Evolutionary conservation across 2,329 filamentous ascomycete species (phyloP).

Genomic region (Penicillium corylophilum): DNA sequence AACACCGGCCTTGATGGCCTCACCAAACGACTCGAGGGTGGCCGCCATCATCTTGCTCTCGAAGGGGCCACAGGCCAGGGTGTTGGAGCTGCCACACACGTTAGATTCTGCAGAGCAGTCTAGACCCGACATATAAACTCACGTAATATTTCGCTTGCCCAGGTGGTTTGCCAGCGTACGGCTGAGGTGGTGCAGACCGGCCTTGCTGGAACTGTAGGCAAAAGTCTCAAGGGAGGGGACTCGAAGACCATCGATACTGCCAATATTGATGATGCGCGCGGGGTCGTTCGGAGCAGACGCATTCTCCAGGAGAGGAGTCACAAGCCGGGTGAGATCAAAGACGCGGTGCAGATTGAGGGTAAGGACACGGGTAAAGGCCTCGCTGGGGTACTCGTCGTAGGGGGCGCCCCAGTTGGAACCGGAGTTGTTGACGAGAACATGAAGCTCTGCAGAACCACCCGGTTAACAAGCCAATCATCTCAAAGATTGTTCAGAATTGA

Average conservation of each 20-base stretch:
- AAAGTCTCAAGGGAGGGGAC: constrained; percentile 54
- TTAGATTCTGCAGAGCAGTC: neutral
- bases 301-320: constrained; percentile 50
- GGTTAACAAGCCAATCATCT: constrained; percentile 1
- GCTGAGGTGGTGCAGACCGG: constrained; percentile 54
- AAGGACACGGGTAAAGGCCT: constrained; percentile 59
- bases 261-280: constrained; percentile 54
- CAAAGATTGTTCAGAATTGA: constrained; percentile 45
- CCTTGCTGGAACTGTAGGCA: constrained; percentile 55
- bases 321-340: constrained; percentile 49
- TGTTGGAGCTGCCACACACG: constrained; percentile 52
- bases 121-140: constrained; percentile 30
- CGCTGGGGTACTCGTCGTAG: constrained; percentile 58
- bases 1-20: constrained; percentile 54
- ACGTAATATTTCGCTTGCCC: constrained; percentile 54
- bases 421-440: constrained; percentile 54
- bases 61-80: constrained; percentile 68
- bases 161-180: constrained; percentile 53
- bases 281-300: constrained; percentile 46
- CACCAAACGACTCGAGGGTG: constrained; percentile 51
- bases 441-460: constrained; percentile 36
- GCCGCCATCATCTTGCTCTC: constrained; percentile 57
- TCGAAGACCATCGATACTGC: constrained; percentile 55
- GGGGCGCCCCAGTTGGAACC: constrained; percentile 57
- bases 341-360: constrained; percentile 56